Evolutionary conservation across 1,139 yeast genomes (phyloP).

Genomic region (Candida sp.): DNA sequence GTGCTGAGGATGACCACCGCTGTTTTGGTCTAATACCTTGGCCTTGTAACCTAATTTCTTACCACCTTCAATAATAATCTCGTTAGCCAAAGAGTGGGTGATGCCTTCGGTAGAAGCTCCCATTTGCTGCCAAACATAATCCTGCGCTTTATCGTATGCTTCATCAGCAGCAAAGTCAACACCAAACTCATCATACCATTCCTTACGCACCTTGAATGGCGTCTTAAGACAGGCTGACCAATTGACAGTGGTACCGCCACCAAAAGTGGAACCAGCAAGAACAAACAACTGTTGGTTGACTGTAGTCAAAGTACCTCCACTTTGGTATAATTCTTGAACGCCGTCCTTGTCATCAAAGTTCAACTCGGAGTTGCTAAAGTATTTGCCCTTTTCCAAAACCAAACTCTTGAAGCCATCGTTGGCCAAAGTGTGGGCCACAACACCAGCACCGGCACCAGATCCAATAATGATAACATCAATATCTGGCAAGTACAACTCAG

Average conservation of each 20-base stretch:
- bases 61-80: slow-evolving; percentile 48
- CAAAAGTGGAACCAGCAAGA: slow-evolving; percentile 60
- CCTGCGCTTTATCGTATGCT: slow-evolving; percentile 50
- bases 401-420: slow-evolving; percentile 48
- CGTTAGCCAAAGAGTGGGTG: slow-evolving; percentile 54
- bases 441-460: slow-evolving; percentile 64
- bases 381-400: slow-evolving; percentile 58
- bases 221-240: slow-evolving; percentile 64
- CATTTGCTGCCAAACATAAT: slow-evolving; percentile 55
- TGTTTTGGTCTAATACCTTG: slow-evolving; percentile 51
- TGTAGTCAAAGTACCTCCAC: slow-evolving; percentile 37
- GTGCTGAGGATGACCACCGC: slow-evolving; percentile 49
- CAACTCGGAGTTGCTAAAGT: slow-evolving; percentile 41
- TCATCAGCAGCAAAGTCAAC: slow-evolving; percentile 52
- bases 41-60: slow-evolving; percentile 50
- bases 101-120: slow-evolving; percentile 47
- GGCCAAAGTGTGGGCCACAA: slow-evolving; percentile 54
- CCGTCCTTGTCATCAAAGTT: slow-evolving; percentile 45
- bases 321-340: slow-evolving; percentile 41
- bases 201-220: slow-evolving; percentile 56
- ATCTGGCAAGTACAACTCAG: slow-evolving; percentile 39
- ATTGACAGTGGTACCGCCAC: slow-evolving; percentile 66
- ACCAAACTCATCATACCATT: slow-evolving; percentile 56
- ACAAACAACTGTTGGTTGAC: slow-evolving; percentile 40
- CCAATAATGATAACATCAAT: slow-evolving; percentile 56